Evolutionary conservation across 1,284 basidiomycete genomes (phyloP).

Genomic region (Ganoderma leucocontextum): DNA sequence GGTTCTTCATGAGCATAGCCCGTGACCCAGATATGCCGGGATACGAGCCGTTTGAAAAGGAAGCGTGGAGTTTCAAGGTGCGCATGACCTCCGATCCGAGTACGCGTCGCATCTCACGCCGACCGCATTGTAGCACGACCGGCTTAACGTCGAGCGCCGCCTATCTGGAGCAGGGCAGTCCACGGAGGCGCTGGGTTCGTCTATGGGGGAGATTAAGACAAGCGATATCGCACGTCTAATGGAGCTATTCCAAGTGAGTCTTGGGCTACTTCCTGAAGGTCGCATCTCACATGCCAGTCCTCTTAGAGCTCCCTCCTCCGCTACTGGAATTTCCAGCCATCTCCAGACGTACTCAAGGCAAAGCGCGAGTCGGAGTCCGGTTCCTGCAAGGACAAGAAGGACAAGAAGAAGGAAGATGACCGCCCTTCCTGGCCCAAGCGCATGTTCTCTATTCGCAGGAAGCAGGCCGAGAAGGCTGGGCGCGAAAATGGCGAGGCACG

Average conservation of each 20-base stretch:
- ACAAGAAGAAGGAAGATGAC: constrained; percentile 21
- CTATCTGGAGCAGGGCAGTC: constrained; percentile 48
- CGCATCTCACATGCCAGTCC: not conserved
- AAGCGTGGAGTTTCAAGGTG: constrained; percentile 82
- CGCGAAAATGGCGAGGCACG: constrained; percentile 38
- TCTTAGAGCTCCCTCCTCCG: constrained; percentile 70
- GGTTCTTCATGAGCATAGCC: constrained; percentile 73
- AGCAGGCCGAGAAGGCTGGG: constrained; percentile 22
- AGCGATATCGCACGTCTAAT: constrained; percentile 84
- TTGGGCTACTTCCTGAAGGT: not conserved
- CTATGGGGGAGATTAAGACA: constrained; percentile 61
- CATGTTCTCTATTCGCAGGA: constrained; percentile 35
- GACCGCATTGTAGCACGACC: constrained; percentile 62
- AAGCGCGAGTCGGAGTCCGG: constrained; percentile 24
- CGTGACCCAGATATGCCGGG: constrained; percentile 58
- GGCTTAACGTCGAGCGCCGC: constrained; percentile 72
- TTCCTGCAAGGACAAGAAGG: constrained; percentile 15
- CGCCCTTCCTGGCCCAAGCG: constrained; percentile 34
- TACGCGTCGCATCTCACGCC: not conserved
- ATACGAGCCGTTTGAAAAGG: constrained; percentile 76
- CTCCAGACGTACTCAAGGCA: constrained; percentile 23
- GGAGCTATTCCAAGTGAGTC: constrained; percentile 78
- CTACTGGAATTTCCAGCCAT: constrained; percentile 74
- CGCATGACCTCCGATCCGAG: not conserved
- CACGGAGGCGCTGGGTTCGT: constrained; percentile 43